Evolutionary conservation across 2,329 filamentous ascomycete species (phyloP), one percentile per base, ranked within the genome.

Genomic region (Coniochaeta sp.): DNA sequence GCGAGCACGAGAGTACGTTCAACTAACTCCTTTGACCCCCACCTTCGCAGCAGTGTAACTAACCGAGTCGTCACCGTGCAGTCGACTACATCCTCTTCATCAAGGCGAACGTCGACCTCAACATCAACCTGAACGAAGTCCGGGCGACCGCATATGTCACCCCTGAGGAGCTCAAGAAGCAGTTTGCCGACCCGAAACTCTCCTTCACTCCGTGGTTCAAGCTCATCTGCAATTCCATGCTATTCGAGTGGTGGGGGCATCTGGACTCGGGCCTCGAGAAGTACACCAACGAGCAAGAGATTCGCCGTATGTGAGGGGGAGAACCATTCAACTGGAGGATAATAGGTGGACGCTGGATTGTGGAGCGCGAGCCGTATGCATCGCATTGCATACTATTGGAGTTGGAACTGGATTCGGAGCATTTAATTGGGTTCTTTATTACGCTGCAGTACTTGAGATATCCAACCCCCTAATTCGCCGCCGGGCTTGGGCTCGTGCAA

Each of bases 21-120:
- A 30, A 10, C 7, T 22, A 6, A 22, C n/a, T n/a, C 38, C 20
- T 24, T n/a, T 30, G n/a, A 20, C 7, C 24, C 27, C 38, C 20
- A 42, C 38, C 12, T 22, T 26, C 6, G 38, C 22, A 24, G 18
- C 13, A 3, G 18, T 48, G 20, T 32, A 14, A 42, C 38, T 42
- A 42, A 42, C 22, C 4, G 12, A 5, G 40, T 38, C 18, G 24
- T 40, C 2, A 32, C 30, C 52, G 6, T 33, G 12, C 48, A 94
- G 91, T 99, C 66, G 94, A 99, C 71, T 99, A 99, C 71, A 99
- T 99, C 59, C 83, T 99, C 52, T 97, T 99, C 74, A 96, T 97
- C 76, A 89, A 95, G 75, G 87, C 90, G 53, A 87, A 95, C 57
- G 92, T 97, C 53, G 87, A 95, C 61, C 74, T 96, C 48, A 70